Conservation (phyloP, 2,329 filamentous ascomycete species). For the Emydomyces testavorans region DNA sequence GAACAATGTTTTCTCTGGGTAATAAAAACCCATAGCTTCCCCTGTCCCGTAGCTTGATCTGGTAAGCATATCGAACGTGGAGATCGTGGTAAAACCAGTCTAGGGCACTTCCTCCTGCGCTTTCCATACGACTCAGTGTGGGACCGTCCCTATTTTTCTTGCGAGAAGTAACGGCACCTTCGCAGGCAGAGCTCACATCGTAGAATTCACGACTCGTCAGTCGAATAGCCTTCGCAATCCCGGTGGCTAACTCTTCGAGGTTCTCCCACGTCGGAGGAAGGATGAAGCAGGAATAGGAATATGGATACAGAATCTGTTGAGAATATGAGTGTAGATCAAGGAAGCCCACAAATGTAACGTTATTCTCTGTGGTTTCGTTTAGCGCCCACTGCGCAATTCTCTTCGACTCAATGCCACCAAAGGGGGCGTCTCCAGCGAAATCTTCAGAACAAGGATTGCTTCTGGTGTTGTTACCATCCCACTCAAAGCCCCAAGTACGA, state of each 20-base stretch:
- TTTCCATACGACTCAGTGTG: conserved; percentile 50
- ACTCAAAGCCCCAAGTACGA: conserved; percentile 72
- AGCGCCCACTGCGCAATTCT: conserved; percentile 69
- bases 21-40: conserved; percentile 90
- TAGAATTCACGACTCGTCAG: conserved; percentile 65
- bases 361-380: conserved; percentile 60
- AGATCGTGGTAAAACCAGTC: conserved; percentile 95
- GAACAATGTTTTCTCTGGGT: conserved; percentile 74
- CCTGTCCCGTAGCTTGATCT: conserved; percentile 84
- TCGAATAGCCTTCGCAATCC: conserved; percentile 78
- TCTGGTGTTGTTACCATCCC: conserved; percentile 56
- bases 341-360: conserved; percentile 68
- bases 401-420: conserved; percentile 69
- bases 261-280: conserved; percentile 81
- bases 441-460: conserved; percentile 83
- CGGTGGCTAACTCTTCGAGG: conserved; percentile 76
- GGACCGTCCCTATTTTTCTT: conserved; percentile 19
- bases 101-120: conserved; percentile 70
- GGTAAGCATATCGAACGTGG: conserved; percentile 71
- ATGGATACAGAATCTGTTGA: conserved; percentile 88
- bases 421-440: conserved; percentile 71
- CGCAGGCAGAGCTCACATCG: conserved; percentile 71
- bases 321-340: conserved; percentile 91
- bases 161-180: conserved; percentile 48
- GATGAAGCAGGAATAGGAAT: conserved; percentile 67